Evolutionary conservation across 2,329 filamentous ascomycete species (phyloP), one percentile per base, ranked within the genome.

Genomic region (Ceratocystis diversiconidia): DNA sequence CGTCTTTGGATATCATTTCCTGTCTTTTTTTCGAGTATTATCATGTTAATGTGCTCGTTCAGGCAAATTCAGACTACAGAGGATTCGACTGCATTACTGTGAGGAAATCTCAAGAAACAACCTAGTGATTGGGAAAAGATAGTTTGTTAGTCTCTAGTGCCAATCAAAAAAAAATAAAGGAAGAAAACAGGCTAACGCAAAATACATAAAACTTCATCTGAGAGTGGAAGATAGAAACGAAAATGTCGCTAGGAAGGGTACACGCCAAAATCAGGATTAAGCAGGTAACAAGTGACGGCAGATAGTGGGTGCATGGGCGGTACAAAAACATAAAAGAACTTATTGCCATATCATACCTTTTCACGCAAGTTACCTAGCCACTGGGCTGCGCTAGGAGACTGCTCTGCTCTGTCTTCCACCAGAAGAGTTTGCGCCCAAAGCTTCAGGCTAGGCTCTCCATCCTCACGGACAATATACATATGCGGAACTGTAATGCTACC

Each of bases 361-460:
- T 97, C 94, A 76, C 92, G 83, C 76, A 99, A 77, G 72, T 84
- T 86, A 66, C 90, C 91, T 80, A 97, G 87, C 87, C 91, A 99
- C 77, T 97, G 92, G 71, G 87, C 87, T 72, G 94, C 86, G 74
- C 92, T 95, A 77, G 95, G 86, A 62, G 91, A 88, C 77, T 96
- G 91, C 74, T 99, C 94, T 65, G 92, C 90, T 70, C 92, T 82
- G 76, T 99, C 94, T 76, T 99, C 94, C 60, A 99, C 88, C 71
- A 99, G 79, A 75, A 97, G 80, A 55, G 94, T 96, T 80, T 96
- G 92, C 57, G 94, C 94, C 94, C 94, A 99, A 69, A 97, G 79
- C 77, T 95, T 92, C 74, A 99, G 79, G 72, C 89, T 92, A 41
- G 94, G 94, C 77, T 99, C 94, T 63, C 94, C 94, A 72, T 97